Percentiles rank a stretch among this genome's conserved stretches.
These are phyloP conservation scores for Bipolaris gigantea DNA, from an alignment of 2,329 filamentous ascomycete species.

Conservation along the genomic window DNA sequence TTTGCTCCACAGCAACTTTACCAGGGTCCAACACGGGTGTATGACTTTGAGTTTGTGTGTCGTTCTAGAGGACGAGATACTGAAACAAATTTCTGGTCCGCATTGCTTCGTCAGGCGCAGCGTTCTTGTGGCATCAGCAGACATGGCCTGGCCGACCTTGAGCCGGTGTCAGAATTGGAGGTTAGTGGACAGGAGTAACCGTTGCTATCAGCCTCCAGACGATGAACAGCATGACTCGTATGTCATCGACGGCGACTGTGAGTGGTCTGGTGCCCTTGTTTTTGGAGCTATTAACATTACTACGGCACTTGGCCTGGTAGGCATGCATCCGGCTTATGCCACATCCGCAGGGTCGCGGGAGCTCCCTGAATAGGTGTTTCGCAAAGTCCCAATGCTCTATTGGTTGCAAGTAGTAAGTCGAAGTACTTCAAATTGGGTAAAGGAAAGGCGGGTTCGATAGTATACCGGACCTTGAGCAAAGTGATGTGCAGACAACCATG, in stretches of 20 bases:
- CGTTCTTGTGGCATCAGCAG: not conserved
- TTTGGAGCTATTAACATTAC: not conserved
- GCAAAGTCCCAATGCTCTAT: not conserved
- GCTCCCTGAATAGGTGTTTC: not conserved
- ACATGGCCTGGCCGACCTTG: conserved; percentile 7
- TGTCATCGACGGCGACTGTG: not conserved
- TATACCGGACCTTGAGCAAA: not conserved
- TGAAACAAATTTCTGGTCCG: not conserved
- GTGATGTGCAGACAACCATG: not conserved
- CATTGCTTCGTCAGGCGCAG: not conserved
- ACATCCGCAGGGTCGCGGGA: not conserved
- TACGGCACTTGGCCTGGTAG: not conserved
- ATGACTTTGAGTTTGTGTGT: not conserved
- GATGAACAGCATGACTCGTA: conserved; percentile 2
- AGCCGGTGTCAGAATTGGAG: conserved; percentile 2
- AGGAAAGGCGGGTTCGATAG: conserved; percentile 1
- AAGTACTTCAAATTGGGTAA: not conserved
- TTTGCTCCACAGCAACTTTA: not conserved
- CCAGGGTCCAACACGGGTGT: not conserved
- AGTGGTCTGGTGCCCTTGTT: conserved; percentile 1
- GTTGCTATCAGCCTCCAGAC: not conserved
- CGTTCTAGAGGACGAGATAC: not conserved
- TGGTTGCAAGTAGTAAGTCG: not conserved
- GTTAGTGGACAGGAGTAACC: not conserved
- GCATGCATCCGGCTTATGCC: not conserved